phyloP scores from a whole-genome alignment of 176 grass and related monocot genomes.

The Paspalum notatum region DNA sequence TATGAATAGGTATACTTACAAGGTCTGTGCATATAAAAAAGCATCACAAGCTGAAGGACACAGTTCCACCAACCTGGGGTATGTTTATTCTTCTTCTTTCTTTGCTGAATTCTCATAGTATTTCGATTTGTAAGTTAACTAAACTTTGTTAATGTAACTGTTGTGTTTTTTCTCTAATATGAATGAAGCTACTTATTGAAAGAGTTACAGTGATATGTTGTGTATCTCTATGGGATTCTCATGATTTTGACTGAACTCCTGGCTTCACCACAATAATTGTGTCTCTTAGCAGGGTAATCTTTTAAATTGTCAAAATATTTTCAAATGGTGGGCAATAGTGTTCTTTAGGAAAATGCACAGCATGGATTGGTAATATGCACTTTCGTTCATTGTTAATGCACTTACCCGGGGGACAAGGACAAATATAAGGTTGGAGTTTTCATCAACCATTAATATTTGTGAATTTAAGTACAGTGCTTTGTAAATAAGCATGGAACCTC shows the following conservation, averaged over 20 bases:
- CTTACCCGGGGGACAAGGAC: neutral
- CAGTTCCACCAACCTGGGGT: conserved; percentile 91
- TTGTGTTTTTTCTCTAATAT: conserved; percentile 15
- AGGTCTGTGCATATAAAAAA: conserved; percentile 95
- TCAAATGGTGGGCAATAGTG: neutral
- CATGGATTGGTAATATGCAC: neutral
- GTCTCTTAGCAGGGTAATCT: neutral
- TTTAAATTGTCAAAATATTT: neutral
- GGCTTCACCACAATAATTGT: neutral
- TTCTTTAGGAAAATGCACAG: neutral
- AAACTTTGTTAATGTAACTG: neutral
- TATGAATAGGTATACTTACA: conserved; percentile 79
- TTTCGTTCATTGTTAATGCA: conserved; percentile 24
- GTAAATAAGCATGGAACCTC: neutral
- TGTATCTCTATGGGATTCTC: neutral
- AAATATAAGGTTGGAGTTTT: no score
- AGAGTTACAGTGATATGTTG: conserved; percentile 24
- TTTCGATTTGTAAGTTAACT: conserved; percentile 6
- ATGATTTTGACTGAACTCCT: neutral
- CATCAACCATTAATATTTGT: no score
- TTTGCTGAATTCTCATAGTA: conserved; percentile 35
- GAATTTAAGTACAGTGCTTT: no score
- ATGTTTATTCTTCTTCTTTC: conserved; percentile 47
- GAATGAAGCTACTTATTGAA: neutral
- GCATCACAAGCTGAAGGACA: conserved; percentile 92